These are phyloP conservation scores for Periglandula ipomoeae DNA, from an alignment of 2,329 filamentous ascomycete genomes.

Conservation along the genomic window DNA sequence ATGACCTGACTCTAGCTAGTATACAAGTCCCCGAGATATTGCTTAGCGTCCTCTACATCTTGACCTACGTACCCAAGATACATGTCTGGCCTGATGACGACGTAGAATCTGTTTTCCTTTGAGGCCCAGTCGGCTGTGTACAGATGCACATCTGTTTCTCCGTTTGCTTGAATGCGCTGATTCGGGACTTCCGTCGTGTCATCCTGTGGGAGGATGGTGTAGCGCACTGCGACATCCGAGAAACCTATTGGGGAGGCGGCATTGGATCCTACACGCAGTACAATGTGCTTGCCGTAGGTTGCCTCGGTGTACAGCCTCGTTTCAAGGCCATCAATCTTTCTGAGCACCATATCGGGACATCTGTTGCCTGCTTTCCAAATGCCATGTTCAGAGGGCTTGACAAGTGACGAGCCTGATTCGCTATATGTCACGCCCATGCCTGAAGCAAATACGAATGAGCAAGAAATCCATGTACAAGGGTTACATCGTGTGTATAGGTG, in stretches of 20 bases:
- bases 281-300: conserved; percentile 22
- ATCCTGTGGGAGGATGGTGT: background rate
- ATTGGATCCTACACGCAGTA: conserved; percentile 15
- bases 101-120: conserved; percentile 17
- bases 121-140: conserved; percentile 23
- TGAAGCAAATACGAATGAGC: background rate
- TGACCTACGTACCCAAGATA: conserved; percentile 27
- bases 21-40: conserved; percentile 18
- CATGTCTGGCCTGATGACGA: conserved; percentile 31
- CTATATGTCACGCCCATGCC: conserved; percentile 34
- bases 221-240: conserved; percentile 6
- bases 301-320: conserved; percentile 22
- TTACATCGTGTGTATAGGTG: background rate
- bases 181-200: background rate
- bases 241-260: conserved; percentile 4
- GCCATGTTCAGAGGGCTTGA: conserved; percentile 21
- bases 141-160: background rate
- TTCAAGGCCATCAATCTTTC: conserved; percentile 8
- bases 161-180: background rate
- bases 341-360: conserved; percentile 27
- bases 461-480: background rate
- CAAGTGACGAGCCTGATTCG: conserved; percentile 23
- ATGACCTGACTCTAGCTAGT: too few species aligned
- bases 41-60: conserved; percentile 16
- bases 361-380: conserved; percentile 29